Evolutionary conservation across 306 rosid genomes (phyloP), one percentile per base, ranked within the genome.

Genomic region (Cicer cuneatum): DNA sequence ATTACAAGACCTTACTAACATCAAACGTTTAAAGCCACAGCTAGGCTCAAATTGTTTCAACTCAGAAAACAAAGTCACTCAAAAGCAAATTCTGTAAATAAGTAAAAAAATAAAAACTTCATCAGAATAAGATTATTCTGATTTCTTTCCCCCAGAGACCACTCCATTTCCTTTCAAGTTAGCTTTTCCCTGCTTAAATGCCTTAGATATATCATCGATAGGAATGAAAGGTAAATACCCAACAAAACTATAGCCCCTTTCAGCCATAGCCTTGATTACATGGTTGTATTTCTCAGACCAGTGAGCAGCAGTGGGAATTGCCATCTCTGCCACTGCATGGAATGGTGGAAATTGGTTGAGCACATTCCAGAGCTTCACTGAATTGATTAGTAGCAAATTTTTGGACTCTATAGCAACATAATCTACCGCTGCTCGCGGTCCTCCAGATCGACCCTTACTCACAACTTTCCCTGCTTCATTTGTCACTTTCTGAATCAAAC

Each of bases 221-320:
- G 98, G 98, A 75, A 89, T 87, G 45, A 85, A 71, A 59, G 96
- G 98, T 13, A 91, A 80, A 82, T 85, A 85, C 4, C 88, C 86
- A 33, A 81, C 76, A 1, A 87, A 41, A 12, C 83, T 6, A 52
- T 88, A 89, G 2, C 90, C 93, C 81, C 87, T 93, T 59, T 41
- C 72, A 24, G 84, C 58, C 85, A 88, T 37, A 39, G 33, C 68
- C 74, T 77, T 87, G 8, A 89, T 86, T 16, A 65, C 29, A 33
- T 71, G 69, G 85, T 93, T 91, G 81, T 93, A 93, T 58, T 81
- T 89, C 69, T 86, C 86, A 10, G 84, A 75, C 78, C 78, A 86
- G 69, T 70, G 79, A 6, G 86, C 86, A 21, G 71, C 85, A 1
- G 83, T 74, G 3, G 93, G 93, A 49, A 83, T 78, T 1, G 85